Base-by-base conservation (phyloP, 2,329 filamentous ascomycete species). In the Microcyclospora pomicola region DNA sequence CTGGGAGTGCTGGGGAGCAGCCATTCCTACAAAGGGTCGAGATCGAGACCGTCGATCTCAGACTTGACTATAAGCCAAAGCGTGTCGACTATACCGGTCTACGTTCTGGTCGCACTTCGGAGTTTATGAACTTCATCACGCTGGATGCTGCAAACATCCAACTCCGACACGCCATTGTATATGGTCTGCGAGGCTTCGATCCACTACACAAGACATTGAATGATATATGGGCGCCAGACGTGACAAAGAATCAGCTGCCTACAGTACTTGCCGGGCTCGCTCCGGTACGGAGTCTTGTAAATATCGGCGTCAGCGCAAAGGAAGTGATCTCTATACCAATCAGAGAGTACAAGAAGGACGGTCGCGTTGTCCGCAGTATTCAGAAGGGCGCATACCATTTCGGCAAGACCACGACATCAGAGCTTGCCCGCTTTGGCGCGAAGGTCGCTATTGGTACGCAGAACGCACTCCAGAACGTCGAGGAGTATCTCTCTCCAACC, bases 111-210 rank as follows among this genome's bases (percentile, higher is more conserved):
- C 85, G 84, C 48, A 96, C 91, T 0, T 93, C 85, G 0, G 91
- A 98, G 58, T 93, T 98, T 53, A 96, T 96, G 87, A 98, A 98
- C 59, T 95, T 98, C 56, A 73, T 98, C 46, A 82, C 88, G 11
- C 73, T 98, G 1, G 91, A 98, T 49, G 80, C 83, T 47, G 78
- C 91, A 2, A 78, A 88, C 43, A 82, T 98, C 71, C 74, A 81
- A 6, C 71, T 98, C 37, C 75, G 82, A 10, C 87, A 88, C 56
- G 82, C 83, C 16, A 96, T 98, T 49, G 76, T 96, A 28, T 95
- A 96, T 49, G 91, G 92, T 19, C 75, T 94, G 1, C 77, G 77
- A 6, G 91, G 91, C 0, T 95, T 96, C 49, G 87, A 96, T 49
- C 78, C 82, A 35, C 71, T 98, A 2, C 86, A 91, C 38, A 76